phyloP scores from a whole-genome alignment of 192 early-diverging fungal genomes.

The Coemansia sp. region DNA sequence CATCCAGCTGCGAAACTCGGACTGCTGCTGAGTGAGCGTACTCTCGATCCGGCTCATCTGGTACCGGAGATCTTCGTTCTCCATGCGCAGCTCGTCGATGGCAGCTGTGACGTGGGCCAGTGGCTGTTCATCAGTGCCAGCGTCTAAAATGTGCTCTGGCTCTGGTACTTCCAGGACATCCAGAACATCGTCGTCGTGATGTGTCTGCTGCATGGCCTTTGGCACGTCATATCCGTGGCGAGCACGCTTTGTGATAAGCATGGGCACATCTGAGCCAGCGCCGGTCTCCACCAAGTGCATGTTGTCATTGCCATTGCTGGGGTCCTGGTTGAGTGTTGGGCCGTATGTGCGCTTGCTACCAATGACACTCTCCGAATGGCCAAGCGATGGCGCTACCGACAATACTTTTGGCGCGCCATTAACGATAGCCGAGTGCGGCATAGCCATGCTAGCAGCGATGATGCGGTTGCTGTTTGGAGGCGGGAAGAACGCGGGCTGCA shows the following conservation, averaged over 20 bases:
- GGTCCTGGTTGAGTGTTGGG: background rate
- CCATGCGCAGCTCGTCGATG: constrained; percentile 35
- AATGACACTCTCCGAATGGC: background rate
- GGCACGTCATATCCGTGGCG: background rate
- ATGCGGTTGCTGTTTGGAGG: background rate
- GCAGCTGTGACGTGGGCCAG: background rate
- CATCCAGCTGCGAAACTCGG: constrained; percentile 49
- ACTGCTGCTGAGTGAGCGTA: constrained; percentile 36
- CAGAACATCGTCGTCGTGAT: background rate
- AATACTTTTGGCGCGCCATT: background rate
- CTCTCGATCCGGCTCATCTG: constrained; percentile 41
- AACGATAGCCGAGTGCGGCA: background rate
- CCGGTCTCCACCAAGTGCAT: background rate
- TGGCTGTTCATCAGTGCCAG: background rate
- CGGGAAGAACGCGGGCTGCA: background rate
- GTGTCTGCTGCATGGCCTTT: background rate
- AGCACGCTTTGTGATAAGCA: background rate
- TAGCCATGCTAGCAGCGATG: background rate
- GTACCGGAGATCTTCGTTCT: constrained; percentile 43
- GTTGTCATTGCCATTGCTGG: background rate
- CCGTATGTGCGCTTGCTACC: background rate
- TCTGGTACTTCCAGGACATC: background rate
- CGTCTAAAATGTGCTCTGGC: background rate
- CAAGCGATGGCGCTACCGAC: background rate
- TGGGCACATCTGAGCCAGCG: background rate